These are phyloP conservation scores for Nicotiana undulata DNA, from an alignment of 257 asterid species.

Conservation along the genomic window DNA sequence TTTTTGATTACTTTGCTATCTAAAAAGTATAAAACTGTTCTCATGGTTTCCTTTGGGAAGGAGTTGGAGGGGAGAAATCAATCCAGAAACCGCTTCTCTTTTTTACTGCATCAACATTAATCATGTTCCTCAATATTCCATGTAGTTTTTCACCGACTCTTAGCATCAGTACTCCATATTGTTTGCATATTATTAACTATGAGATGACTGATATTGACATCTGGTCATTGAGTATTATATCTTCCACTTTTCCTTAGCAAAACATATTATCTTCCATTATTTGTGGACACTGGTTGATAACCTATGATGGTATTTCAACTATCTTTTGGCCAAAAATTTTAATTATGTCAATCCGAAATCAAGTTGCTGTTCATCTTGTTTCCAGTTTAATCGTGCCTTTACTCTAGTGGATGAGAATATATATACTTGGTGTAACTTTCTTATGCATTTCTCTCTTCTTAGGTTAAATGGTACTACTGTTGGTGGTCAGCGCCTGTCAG, in stretches of 20 bases:
- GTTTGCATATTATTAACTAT: not conserved
- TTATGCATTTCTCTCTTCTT: conserved; percentile 10
- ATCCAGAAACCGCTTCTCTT: not conserved
- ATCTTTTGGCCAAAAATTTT: not conserved
- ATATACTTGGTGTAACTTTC: not conserved
- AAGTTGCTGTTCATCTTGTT: not conserved
- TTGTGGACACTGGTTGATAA: not conserved
- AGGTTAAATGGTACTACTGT: conserved; percentile 30
- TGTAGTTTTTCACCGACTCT: not conserved
- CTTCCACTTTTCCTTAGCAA: not conserved
- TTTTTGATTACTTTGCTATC: not conserved
- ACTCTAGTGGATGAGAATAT: not conserved
- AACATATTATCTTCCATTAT: not conserved
- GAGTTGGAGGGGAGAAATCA: not conserved
- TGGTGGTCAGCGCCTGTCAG: conserved; percentile 31
- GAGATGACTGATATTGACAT: not conserved
- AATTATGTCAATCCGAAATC: not conserved
- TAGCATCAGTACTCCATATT: not conserved
- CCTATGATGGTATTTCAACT: not conserved
- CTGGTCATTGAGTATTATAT: not conserved
- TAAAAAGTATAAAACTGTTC: not conserved
- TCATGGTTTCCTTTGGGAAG: not conserved
- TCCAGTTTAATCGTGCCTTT: conserved; percentile 6
- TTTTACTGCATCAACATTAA: not conserved
- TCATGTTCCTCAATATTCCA: not conserved